A percentile compares a stretch with the other conserved stretches of the same genome.
Evolutionary conservation across 441 rosid genomes (phyloP).

Genomic region (Pelargonium cotyledonis): DNA sequence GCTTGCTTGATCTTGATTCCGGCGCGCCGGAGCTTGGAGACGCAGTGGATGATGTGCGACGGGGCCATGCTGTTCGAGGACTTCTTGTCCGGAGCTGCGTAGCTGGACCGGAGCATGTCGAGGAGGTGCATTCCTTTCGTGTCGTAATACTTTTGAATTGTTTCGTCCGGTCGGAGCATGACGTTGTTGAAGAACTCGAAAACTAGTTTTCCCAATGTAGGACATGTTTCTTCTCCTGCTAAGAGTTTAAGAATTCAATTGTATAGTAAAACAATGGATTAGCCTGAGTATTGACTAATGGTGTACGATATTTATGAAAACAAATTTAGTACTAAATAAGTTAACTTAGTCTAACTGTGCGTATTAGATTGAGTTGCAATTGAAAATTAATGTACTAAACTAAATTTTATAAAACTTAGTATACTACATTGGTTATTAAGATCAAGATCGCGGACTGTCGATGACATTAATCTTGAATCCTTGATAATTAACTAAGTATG

Average conservation of each 20-base stretch:
- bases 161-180: constrained; percentile 32
- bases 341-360: no score
- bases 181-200: constrained; percentile 48
- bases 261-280: neutral
- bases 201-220: constrained; percentile 32
- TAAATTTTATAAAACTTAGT: no score
- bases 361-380: no score
- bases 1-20: constrained; percentile 39
- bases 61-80: constrained; percentile 15
- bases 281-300: neutral
- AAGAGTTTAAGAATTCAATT: no score
- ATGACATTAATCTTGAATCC: no score
- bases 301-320: no score
- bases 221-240: constrained; percentile 19
- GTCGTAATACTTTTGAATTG: constrained; percentile 23
- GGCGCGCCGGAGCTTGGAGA: constrained; percentile 59
- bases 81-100: constrained; percentile 27
- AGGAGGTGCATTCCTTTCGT: constrained; percentile 47
- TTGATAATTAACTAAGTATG: no score
- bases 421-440: no score
- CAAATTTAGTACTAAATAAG: no score
- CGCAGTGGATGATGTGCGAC: constrained; percentile 39
- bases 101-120: constrained; percentile 50
- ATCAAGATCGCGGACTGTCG: no score
- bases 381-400: no score